Base-by-base conservation (phyloP, 176 grass and related monocot species). In the Hyparrhenia diplandra region DNA sequence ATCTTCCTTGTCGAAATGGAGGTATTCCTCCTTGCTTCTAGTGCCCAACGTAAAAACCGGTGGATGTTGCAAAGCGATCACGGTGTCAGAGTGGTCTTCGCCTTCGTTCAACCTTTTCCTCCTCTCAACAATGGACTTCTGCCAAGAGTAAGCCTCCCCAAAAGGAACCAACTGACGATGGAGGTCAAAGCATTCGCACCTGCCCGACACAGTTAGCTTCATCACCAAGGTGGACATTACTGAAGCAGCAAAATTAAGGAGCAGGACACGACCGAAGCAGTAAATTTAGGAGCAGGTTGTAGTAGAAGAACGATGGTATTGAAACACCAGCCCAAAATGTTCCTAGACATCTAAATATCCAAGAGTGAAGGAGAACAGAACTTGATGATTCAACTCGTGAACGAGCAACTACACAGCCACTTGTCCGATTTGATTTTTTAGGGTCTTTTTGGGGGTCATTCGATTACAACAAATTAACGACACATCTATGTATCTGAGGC, bases 1-100 rank as follows among this genome's bases (percentile, higher is more conserved):
- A 88, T 94, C 83, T 64, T 77, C 35, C 35, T 91, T 49, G 76
- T 94, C 21, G 49, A 98, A 98, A 82, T 88, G 81, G 31, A 98
- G 84, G 78, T 86, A 80, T 8, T 94, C 51, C 78, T 89, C 70
- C 0, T 46, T 66, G 40, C 88, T 94, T 9, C 37, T 36, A 1
- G 86, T 91, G 29, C 90, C 92, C 21, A 95, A 20, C 24, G 95
- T 95, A 76, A 90, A 98, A 46, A 88, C 86, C 4, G 90, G n/a
- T 73, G 82, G 82, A 31, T 95, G 92, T 40, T 98, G 95, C 69
- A 98, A 85, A 24, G 80, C 39, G 32, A 98, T 69, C 52, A 98
- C 67, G 13, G 79, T 83, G 74, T 98, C 90, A 2, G 68, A 77
- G 36, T 70, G 64, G 78, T 89, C 83, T 63, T 91, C 67, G 17